phyloP scores from a whole-genome alignment of 2,329 filamentous ascomycete genomes.

The Pestalotiopsis sp. region DNA sequence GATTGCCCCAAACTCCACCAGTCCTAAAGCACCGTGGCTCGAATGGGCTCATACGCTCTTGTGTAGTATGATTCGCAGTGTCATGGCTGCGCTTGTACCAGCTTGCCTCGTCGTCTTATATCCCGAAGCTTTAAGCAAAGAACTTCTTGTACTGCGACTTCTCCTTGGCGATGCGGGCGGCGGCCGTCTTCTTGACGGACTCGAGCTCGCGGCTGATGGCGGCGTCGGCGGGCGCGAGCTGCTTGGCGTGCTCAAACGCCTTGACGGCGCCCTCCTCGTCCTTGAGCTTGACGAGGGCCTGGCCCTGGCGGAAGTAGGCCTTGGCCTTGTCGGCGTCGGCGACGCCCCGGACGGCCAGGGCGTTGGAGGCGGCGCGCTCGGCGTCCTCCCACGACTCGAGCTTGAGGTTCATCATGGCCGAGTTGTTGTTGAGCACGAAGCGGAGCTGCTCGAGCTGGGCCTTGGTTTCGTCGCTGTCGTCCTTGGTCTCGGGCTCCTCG shows the following conservation, averaged over 20 bases:
- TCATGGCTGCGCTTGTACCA: too few relatives aligned
- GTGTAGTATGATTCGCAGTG: too few relatives aligned
- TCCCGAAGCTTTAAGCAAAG: constrained; percentile 58
- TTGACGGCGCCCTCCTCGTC: constrained; percentile 81
- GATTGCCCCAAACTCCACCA: neutral
- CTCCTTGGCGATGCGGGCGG: constrained; percentile 79
- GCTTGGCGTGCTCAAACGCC: constrained; percentile 75
- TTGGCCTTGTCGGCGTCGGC: constrained; percentile 84
- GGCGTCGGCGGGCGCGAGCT: constrained; percentile 73
- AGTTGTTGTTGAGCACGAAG: constrained; percentile 87
- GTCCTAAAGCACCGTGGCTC: too few relatives aligned
- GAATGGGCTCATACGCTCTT: too few relatives aligned
- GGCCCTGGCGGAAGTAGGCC: constrained; percentile 80
- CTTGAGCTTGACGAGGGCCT: constrained; percentile 75
- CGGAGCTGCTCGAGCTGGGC: constrained; percentile 72
- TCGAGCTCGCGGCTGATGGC: constrained; percentile 76
- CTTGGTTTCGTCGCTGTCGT: constrained; percentile 69
- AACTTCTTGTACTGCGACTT: constrained; percentile 93
- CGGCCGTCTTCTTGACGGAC: constrained; percentile 75
- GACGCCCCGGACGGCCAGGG: constrained; percentile 67
- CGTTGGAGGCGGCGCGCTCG: constrained; percentile 69
- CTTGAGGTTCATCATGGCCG: constrained; percentile 84
- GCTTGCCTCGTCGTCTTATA: too few relatives aligned
- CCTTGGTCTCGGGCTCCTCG: constrained; percentile 66
- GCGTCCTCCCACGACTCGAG: constrained; percentile 72